A percentile compares a stretch with the other conserved stretches of the same genome.
Evolutionary conservation across 352 stramenopile species (phyloP).

Genomic region (Globisporangium heterothallicum): DNA sequence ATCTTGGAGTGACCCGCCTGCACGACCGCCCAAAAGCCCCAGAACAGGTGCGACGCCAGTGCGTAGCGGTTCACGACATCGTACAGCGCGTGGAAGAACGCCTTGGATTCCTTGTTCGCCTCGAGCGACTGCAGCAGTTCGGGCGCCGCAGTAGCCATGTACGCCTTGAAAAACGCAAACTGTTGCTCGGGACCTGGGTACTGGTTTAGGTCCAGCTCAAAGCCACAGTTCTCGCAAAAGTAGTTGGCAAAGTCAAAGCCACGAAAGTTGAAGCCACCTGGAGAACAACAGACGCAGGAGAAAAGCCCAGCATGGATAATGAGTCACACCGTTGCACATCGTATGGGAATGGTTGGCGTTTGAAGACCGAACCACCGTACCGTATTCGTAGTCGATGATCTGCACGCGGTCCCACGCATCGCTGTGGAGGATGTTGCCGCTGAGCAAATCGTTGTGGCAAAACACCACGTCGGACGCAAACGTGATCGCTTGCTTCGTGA

Average conservation of each 20-base stretch:
- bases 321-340: too few species aligned
- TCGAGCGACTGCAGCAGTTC: slow-evolving; percentile 59
- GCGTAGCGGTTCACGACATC: slow-evolving; percentile 84
- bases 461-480: slow-evolving; percentile 87
- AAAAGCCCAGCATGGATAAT: too few species aligned
- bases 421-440: slow-evolving; percentile 81
- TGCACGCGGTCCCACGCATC: slow-evolving; percentile 77
- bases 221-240: slow-evolving; percentile 93
- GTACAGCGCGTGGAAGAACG: slow-evolving; percentile 81
- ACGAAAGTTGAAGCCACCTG: slow-evolving; percentile 88
- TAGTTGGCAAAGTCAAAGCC: slow-evolving; percentile 95
- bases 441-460: slow-evolving; percentile 93
- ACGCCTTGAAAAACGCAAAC: slow-evolving; percentile 83
- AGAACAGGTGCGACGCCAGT: slow-evolving; percentile 90
- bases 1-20: slow-evolving; percentile 88
- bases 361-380: too few species aligned
- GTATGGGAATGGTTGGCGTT: too few species aligned
- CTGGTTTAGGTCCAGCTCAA: slow-evolving; percentile 85
- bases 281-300: too few species aligned
- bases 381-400: slow-evolving; percentile 96
- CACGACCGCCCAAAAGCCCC: slow-evolving; percentile 92
- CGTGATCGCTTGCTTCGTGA: slow-evolving; percentile 65
- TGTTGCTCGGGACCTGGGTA: slow-evolving; percentile 83
- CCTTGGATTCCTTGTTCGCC: slow-evolving; percentile 68
- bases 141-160: slow-evolving; percentile 68